Percentiles rank a stretch among this genome's conserved stretches.
Conservation (phyloP, 305 asterid genomes). For the Nicotiana rustica region DNA sequence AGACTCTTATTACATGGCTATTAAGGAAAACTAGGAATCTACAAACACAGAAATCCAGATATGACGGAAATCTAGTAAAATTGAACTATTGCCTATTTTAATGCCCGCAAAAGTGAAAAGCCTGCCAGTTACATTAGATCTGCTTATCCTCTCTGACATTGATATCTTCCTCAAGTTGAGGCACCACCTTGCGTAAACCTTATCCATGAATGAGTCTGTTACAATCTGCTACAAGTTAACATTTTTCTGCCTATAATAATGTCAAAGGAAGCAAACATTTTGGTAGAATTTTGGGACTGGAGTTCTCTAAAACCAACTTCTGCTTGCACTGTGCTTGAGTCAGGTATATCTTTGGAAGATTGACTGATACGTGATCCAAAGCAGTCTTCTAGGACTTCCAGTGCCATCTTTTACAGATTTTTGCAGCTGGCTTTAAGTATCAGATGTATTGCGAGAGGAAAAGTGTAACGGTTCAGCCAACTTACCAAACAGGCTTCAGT, state of each 20-base stretch:
- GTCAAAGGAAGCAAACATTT: not conserved
- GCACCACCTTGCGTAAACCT: not conserved
- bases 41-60: not conserved
- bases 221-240: not conserved
- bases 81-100: not conserved
- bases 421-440: not conserved
- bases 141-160: not conserved
- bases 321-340: slow-evolving; percentile 3
- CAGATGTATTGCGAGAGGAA: not conserved
- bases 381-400: not conserved
- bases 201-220: not conserved
- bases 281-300: not conserved
- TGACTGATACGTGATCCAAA: not conserved
- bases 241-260: not conserved
- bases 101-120: not conserved
- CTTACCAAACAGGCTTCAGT: not conserved
- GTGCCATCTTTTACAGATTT: not conserved
- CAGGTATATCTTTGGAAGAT: not conserved
- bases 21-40: not conserved
- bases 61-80: not conserved
- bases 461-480: not conserved
- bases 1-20: not conserved
- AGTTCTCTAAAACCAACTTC: not conserved
- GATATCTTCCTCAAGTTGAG: not conserved
- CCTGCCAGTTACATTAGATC: not conserved